A percentile compares a stretch with the other conserved stretches of the same genome.
Evolutionary conservation across 2,329 filamentous ascomycete species (phyloP).

Genomic region (Talaromyces sp.): DNA sequence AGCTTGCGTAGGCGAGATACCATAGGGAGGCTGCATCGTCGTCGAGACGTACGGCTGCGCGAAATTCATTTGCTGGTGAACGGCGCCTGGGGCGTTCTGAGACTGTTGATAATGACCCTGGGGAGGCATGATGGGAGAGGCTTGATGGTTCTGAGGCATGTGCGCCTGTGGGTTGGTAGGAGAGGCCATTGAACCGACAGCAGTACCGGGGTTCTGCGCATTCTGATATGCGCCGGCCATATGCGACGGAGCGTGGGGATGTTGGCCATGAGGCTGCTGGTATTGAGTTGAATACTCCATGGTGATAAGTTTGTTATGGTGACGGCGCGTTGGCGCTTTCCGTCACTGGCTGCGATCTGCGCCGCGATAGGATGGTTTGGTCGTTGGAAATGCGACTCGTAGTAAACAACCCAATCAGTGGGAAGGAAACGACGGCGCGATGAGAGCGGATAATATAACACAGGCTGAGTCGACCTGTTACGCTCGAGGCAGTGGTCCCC

Average conservation of each 20-base stretch:
- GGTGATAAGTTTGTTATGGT: neutral
- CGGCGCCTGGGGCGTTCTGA: conserved; percentile 54
- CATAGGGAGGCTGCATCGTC: conserved; percentile 68
- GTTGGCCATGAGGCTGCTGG: conserved; percentile 58
- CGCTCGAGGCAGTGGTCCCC: neutral
- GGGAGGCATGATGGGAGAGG: conserved; percentile 73
- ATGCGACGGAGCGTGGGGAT: conserved; percentile 55
- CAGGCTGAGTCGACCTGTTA: neutral
- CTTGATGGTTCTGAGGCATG: conserved; percentile 57
- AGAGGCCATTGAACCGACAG: conserved; percentile 58
- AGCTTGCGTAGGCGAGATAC: conserved; percentile 75
- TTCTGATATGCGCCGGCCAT: conserved; percentile 59
- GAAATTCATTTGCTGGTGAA: conserved; percentile 72
- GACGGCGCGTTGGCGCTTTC: conserved; percentile 9
- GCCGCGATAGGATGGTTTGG: conserved; percentile 6
- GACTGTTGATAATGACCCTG: conserved; percentile 65
- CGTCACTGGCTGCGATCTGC: conserved; percentile 7
- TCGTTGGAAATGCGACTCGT: conserved; percentile 1
- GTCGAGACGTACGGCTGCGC: conserved; percentile 69
- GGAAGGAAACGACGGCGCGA: neutral
- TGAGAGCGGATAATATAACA: neutral
- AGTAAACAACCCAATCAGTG: conserved; percentile 10
- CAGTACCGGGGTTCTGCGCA: conserved; percentile 47
- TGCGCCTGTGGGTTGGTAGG: conserved; percentile 66
- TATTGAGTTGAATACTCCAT: conserved; percentile 75